These are phyloP conservation scores for Kwoniella bestiolae DNA, from an alignment of 768 basidiomycete genomes.

Conservation along the genomic window DNA sequence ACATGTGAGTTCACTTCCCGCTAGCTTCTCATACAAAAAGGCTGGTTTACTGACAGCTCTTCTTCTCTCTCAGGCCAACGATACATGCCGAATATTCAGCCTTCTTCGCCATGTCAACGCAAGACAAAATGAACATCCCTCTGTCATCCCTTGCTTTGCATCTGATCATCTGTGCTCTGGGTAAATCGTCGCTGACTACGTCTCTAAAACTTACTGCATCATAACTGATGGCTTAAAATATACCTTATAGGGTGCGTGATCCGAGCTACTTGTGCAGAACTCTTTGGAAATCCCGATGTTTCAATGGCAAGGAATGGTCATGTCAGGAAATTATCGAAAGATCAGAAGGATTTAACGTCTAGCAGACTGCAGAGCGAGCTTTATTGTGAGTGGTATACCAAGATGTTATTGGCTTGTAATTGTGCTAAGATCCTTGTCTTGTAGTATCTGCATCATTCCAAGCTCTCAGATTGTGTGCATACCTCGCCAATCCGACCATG, in stretches of 20 bases:
- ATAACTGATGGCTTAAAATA: constrained; percentile 6
- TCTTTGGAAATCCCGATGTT: constrained; percentile 46
- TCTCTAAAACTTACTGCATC: too few relatives aligned
- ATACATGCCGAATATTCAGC: constrained; percentile 47
- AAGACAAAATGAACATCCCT: constrained; percentile 52
- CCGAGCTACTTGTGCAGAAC: constrained; percentile 48
- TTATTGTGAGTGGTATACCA: constrained; percentile 46
- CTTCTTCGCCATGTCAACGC: constrained; percentile 47
- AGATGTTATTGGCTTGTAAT: not conserved
- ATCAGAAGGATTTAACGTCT: constrained; percentile 50
- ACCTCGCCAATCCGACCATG: constrained; percentile 53
- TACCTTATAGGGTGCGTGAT: constrained; percentile 44
- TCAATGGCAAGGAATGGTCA: constrained; percentile 2
- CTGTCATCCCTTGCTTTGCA: constrained; percentile 47
- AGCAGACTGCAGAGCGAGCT: constrained; percentile 55
- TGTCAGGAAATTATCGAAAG: constrained; percentile 14
- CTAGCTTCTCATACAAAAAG: not conserved
- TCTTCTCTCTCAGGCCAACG: constrained; percentile 35
- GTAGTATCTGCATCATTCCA: constrained; percentile 57
- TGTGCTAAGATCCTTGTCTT: not conserved
- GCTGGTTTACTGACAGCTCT: not conserved
- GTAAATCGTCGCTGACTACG: constrained; percentile 14
- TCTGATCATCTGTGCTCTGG: constrained; percentile 54
- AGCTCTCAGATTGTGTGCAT: constrained; percentile 53
- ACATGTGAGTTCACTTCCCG: constrained; percentile 29